Evolutionary conservation across 768 basidiomycete genomes (phyloP).

Genomic region (Auricularia auricula-judae): DNA sequence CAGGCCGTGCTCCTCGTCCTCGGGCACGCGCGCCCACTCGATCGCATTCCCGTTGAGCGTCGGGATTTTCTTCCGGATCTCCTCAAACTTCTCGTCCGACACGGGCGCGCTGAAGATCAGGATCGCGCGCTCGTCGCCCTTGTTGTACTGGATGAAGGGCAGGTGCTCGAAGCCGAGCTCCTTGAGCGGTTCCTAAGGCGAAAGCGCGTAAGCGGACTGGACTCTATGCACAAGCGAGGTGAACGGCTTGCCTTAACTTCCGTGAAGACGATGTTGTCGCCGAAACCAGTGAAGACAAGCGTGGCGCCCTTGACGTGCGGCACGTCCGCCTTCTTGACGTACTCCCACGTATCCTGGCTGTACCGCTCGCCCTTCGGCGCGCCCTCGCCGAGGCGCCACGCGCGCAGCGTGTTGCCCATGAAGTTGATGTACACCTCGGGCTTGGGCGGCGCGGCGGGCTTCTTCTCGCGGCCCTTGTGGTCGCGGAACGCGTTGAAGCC

Average conservation of each 20-base stretch:
- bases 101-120: conserved; percentile 53
- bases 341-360: conserved; percentile 36
- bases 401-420: conserved; percentile 57
- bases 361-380: conserved; percentile 28
- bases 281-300: conserved; percentile 47
- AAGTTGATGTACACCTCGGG: conserved; percentile 65
- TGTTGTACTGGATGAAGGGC: conserved; percentile 37
- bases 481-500: conserved; percentile 79
- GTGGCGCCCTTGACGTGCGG: conserved; percentile 40
- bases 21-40: conserved; percentile 51
- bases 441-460: conserved; percentile 20
- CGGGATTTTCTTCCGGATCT: conserved; percentile 53
- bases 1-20: conserved; percentile 62
- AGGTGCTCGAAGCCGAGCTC: conserved; percentile 31
- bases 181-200: conserved; percentile 30
- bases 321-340: conserved; percentile 32
- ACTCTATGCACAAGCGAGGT: background rate
- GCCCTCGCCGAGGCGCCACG: conserved; percentile 15
- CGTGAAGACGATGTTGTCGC: conserved; percentile 49
- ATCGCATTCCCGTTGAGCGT: conserved; percentile 55
- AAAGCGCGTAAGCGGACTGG: conserved; percentile 1
- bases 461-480: conserved; percentile 24
- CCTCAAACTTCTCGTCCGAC: conserved; percentile 60
- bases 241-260: conserved; percentile 38
- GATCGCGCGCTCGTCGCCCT: conserved; percentile 35